Conservation (phyloP, 169 alveolate genomes). For the Plasmodium yoelii region DNA sequence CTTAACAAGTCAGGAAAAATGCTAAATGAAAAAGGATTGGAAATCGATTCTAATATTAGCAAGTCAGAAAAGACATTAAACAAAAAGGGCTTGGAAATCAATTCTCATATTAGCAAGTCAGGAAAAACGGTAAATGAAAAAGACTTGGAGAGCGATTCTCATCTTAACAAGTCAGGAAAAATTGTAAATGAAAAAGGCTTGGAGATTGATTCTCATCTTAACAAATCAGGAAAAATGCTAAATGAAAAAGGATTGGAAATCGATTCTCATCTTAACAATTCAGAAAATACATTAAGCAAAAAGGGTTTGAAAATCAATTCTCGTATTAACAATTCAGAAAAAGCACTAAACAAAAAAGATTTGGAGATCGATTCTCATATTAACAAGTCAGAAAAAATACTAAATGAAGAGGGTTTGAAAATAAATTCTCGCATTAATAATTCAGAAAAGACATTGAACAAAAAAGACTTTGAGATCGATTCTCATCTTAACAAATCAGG, state of each 20-base stretch:
- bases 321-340: background rate
- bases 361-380: background rate
- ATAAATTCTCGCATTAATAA: background rate
- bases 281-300: too few relatives aligned
- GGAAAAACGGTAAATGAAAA: background rate
- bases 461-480: background rate
- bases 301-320: background rate
- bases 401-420: background rate
- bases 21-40: background rate
- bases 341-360: background rate
- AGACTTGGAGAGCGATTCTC: background rate
- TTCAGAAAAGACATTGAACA: background rate
- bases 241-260: too few relatives aligned
- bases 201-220: too few relatives aligned
- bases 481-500: background rate
- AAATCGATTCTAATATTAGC: background rate
- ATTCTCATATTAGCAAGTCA: background rate
- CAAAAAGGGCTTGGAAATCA: background rate
- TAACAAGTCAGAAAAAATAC: slow-evolving; percentile 2
- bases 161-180: background rate
- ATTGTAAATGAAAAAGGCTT: background rate
- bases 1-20: background rate
- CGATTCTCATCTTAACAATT: background rate
- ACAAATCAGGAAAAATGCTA: too few relatives aligned
- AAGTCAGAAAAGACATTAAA: background rate